A percentile compares a stretch with the other conserved stretches of the same genome.
These are phyloP conservation scores for Myriosclerotinia duriaeana DNA, from an alignment of 2,329 filamentous ascomycete genomes.

Conservation along the genomic window DNA sequence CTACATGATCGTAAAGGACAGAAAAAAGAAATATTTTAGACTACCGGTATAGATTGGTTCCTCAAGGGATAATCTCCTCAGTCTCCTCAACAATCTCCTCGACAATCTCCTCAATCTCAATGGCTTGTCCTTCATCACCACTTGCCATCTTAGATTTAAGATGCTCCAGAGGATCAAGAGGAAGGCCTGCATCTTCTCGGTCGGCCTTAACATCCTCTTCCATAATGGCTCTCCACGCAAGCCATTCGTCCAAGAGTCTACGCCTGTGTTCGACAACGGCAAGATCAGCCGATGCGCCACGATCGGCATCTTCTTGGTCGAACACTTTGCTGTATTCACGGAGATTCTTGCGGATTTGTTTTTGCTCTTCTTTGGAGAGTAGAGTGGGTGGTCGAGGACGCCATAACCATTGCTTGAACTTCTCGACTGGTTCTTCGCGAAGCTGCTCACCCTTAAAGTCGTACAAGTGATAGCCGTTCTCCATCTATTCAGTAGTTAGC, in stretches of 20 bases:
- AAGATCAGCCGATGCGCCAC: constrained; percentile 89
- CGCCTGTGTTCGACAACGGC: constrained; percentile 89
- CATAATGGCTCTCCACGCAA: constrained; percentile 74
- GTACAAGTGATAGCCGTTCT: constrained; percentile 98
- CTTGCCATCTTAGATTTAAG: constrained; percentile 56
- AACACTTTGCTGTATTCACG: constrained; percentile 94
- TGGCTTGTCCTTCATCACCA: constrained; percentile 58
- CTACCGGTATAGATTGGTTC: not conserved
- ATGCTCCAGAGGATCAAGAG: constrained; percentile 62
- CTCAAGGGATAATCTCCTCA: constrained; percentile 64
- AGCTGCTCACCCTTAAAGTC: constrained; percentile 90
- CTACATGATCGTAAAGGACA: constrained; percentile 23
- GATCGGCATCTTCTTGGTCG: constrained; percentile 91
- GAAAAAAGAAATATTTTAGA: constrained; percentile 9
- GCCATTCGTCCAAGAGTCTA: constrained; percentile 82
- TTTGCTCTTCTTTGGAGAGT: constrained; percentile 94
- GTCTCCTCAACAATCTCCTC: constrained; percentile 79
- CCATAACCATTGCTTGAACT: constrained; percentile 98
- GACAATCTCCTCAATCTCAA: constrained; percentile 84
- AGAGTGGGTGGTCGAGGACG: constrained; percentile 88
- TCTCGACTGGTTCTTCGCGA: constrained; percentile 87
- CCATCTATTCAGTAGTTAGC: constrained; percentile 65
- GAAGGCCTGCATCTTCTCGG: constrained; percentile 64
- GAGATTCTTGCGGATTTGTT: constrained; percentile 95
- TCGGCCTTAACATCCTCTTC: constrained; percentile 73